Conservation (phyloP, 164 flowering plant genomes). For the Dillenia turbinata region DNA sequence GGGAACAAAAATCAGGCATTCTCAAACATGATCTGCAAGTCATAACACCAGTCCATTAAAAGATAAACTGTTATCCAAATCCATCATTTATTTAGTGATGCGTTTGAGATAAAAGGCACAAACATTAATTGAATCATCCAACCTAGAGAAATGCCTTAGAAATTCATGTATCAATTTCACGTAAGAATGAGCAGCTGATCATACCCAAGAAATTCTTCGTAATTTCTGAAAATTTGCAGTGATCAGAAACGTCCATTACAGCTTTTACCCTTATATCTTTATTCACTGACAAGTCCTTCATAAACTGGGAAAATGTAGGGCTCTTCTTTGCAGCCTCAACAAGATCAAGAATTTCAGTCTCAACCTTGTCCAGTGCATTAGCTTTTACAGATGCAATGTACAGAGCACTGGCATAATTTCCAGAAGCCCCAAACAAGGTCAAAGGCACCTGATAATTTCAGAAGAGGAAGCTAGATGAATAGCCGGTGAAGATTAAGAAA, state of each 20-base stretch:
- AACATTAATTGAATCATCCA: background rate
- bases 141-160: background rate
- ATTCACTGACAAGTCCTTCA: constrained; percentile 64
- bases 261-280: constrained; percentile 52
- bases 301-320: constrained; percentile 58
- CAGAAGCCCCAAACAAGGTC: constrained; percentile 64
- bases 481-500: background rate
- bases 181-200: constrained; percentile 2
- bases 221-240: constrained; percentile 66
- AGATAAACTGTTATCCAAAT: background rate
- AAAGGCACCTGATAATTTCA: constrained; percentile 56
- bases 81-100: too few species aligned
- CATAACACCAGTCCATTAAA: too few species aligned
- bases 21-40: too few species aligned
- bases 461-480: background rate
- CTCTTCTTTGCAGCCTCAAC: constrained; percentile 67
- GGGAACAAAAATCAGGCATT: too few species aligned
- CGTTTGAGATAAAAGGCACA: background rate
- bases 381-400: constrained; percentile 63
- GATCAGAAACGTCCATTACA: constrained; percentile 42
- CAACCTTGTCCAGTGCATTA: constrained; percentile 70
- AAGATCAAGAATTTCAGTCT: constrained; percentile 60
- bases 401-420: constrained; percentile 88
- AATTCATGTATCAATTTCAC: background rate
- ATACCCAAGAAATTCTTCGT: constrained; percentile 80